phyloP scores from a whole-genome alignment of 345 rosid species.

The Salix exigua region DNA sequence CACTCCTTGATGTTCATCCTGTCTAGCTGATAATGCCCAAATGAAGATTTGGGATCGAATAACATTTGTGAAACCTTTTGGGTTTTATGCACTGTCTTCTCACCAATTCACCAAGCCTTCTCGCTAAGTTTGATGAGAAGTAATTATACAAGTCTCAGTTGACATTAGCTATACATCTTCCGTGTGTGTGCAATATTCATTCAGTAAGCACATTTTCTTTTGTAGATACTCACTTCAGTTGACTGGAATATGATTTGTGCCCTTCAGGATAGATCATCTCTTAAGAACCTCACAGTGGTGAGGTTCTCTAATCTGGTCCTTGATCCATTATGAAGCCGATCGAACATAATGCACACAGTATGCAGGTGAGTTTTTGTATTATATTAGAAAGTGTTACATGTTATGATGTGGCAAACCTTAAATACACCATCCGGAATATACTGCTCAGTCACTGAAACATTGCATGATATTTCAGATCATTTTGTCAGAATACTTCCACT shows the following conservation, averaged over 20 bases:
- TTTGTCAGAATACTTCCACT: conserved; percentile 52
- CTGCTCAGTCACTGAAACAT: conserved; percentile 15
- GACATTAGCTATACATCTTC: neutral
- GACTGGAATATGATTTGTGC: conserved; percentile 4
- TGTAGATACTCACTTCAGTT: neutral
- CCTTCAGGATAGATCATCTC: conserved; percentile 70
- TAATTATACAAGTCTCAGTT: conserved; percentile 61
- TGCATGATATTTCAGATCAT: conserved; percentile 44
- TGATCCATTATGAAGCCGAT: conserved; percentile 73
- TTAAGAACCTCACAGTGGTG: conserved; percentile 66
- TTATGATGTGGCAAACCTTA: neutral
- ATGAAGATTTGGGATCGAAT: conserved; percentile 62
- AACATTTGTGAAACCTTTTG: conserved; percentile 69
- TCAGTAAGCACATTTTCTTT: neutral
- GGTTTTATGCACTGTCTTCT: conserved; percentile 56
- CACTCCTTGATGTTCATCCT: conserved; percentile 61
- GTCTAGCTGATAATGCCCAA: conserved; percentile 52
- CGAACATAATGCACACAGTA: conserved; percentile 52
- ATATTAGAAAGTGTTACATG: neutral
- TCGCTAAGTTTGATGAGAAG: conserved; percentile 57
- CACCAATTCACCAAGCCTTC: conserved; percentile 49
- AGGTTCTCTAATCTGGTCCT: conserved; percentile 74
- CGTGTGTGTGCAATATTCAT: neutral
- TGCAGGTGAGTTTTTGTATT: conserved; percentile 41
- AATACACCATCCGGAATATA: conserved; percentile 4